A percentile compares a stretch with the other conserved stretches of the same genome.
These are phyloP conservation scores for Gracilariopsis chorda DNA, from an alignment of 23 red algal species.

Conservation along the genomic window DNA sequence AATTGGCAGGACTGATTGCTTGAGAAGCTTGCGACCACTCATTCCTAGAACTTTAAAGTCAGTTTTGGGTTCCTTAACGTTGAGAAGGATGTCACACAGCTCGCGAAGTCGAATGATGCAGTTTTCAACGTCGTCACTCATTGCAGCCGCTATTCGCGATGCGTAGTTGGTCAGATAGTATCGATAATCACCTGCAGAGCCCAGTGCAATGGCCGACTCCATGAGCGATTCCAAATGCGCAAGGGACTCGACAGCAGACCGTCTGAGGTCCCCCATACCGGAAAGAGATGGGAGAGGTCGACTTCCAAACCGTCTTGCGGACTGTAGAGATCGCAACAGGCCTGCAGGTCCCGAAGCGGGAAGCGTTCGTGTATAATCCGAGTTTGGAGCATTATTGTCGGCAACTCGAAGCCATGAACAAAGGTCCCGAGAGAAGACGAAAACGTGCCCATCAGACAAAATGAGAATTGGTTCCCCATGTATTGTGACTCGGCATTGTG, in stretches of 20 bases:
- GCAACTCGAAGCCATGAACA: conserved; percentile 78
- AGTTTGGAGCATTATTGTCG: conserved; percentile 65
- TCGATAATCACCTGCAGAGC: conserved; percentile 55
- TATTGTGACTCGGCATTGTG: conserved; percentile 36
- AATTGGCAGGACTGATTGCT: conserved; percentile 63
- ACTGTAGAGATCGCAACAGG: conserved; percentile 34
- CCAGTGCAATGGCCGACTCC: conserved; percentile 40
- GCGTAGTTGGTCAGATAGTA: conserved; percentile 79
- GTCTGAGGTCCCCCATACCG: conserved; percentile 62
- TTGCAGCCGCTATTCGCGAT: conserved; percentile 41
- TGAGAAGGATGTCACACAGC: conserved; percentile 65
- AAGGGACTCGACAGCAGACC: conserved; percentile 71
- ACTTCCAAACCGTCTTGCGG: not conserved
- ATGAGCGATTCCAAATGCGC: conserved; percentile 80
- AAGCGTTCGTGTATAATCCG: conserved; percentile 50
- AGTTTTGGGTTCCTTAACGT: not conserved
- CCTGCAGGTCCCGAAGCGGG: conserved; percentile 2
- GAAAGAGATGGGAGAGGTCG: conserved; percentile 33
- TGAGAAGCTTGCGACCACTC: conserved; percentile 46
- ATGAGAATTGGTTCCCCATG: conserved; percentile 66
- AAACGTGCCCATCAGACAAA: conserved; percentile 77
- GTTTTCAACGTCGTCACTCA: conserved; percentile 63
- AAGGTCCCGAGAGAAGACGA: conserved; percentile 57
- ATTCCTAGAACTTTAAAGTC: conserved; percentile 45
- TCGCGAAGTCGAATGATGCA: conserved; percentile 67